Percentiles rank a stretch among this genome's conserved stretches.
phyloP scores from a whole-genome alignment of 2,329 filamentous ascomycete species.

The Penicillium sclerotiorum region DNA sequence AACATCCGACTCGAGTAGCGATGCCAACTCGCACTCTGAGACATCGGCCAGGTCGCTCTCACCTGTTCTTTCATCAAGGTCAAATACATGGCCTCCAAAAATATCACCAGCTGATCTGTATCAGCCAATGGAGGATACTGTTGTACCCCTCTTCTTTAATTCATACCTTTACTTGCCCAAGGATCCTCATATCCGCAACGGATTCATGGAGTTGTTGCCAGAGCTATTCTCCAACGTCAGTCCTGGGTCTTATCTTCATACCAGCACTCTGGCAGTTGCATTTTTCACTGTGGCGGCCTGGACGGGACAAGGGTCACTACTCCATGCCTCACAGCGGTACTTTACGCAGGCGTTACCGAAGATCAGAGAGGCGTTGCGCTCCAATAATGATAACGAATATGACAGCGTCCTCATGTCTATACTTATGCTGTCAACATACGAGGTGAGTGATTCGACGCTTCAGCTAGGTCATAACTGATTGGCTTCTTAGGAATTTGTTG shows the following conservation, averaged over 20 bases:
- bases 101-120: conserved; percentile 17
- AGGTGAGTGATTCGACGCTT: conserved; percentile 17
- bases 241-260: conserved; percentile 25
- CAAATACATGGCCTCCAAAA: conserved; percentile 1
- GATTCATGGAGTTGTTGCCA: conserved; percentile 34
- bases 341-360: conserved; percentile 28
- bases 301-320: conserved; percentile 28
- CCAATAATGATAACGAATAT: conserved; percentile 18
- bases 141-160: conserved; percentile 33
- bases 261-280: conserved; percentile 29
- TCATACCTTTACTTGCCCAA: conserved; percentile 31
- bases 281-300: conserved; percentile 34
- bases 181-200: conserved; percentile 27
- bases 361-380: conserved; percentile 26
- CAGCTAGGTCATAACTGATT: neutral
- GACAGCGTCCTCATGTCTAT: conserved; percentile 29
- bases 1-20: neutral
- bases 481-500: conserved; percentile 26
- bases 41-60: neutral
- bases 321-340: conserved; percentile 24
- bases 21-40: neutral
- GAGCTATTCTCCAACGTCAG: conserved; percentile 21
- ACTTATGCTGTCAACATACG: conserved; percentile 30
- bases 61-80: neutral
- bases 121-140: conserved; percentile 29